Percentiles rank a stretch among this genome's conserved stretches.
Evolutionary conservation across 768 basidiomycete species (phyloP).

Genomic region (Rhodotorula graminis): DNA sequence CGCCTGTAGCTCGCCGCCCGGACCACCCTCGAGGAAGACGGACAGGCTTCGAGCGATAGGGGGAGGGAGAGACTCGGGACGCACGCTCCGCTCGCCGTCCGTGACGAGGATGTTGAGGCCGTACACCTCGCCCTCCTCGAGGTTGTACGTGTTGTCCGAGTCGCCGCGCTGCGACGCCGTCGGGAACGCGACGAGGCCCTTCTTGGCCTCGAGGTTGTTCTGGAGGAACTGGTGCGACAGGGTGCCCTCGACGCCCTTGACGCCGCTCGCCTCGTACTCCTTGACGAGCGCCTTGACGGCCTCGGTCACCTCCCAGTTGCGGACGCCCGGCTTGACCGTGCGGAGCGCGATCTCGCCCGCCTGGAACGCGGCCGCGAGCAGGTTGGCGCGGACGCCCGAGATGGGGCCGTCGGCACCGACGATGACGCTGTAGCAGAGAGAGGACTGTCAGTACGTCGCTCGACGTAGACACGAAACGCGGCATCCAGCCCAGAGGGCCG

Average conservation of each 20-base stretch:
- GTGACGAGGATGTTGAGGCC: constrained; percentile 88
- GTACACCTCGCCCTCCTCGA: constrained; percentile 90
- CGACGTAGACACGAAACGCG: too few species aligned
- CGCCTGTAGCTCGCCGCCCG: too few species aligned
- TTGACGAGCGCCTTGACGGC: constrained; percentile 67
- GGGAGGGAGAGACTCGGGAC: constrained; percentile 20
- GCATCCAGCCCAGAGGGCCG: too few species aligned
- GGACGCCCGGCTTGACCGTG: constrained; percentile 66
- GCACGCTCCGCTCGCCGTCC: constrained; percentile 79
- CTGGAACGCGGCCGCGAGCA: constrained; percentile 84
- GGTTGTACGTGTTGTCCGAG: constrained; percentile 68
- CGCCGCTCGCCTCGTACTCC: constrained; percentile 59
- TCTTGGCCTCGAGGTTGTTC: constrained; percentile 90
- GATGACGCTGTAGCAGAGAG: constrained; percentile 53
- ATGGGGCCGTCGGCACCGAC: constrained; percentile 67
- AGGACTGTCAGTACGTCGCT: neutral
- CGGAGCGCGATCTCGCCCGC: constrained; percentile 91
- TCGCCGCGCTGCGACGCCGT: constrained; percentile 76
- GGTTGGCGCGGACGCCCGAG: constrained; percentile 82
- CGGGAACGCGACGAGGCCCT: constrained; percentile 70
- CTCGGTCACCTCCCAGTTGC: constrained; percentile 93
- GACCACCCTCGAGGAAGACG: too few species aligned
- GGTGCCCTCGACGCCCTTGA: constrained; percentile 88
- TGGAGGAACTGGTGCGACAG: constrained; percentile 54
- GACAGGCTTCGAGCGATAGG: neutral